Evolutionary conservation across 2,329 filamentous ascomycete genomes (phyloP).

Genomic region (Trichophyton benhamiae): DNA sequence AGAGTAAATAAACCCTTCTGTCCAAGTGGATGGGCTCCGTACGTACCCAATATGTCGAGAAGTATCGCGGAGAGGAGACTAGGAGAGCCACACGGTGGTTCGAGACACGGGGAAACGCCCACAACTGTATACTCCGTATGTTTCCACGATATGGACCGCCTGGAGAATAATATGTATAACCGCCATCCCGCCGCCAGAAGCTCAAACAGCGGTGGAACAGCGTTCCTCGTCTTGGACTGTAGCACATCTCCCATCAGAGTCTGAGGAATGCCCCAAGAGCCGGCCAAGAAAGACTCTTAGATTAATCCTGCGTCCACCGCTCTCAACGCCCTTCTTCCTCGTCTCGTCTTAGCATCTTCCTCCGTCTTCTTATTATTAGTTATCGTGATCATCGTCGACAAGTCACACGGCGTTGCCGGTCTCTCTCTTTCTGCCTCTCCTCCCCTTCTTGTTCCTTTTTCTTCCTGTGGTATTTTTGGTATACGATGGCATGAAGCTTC

Average conservation of each 20-base stretch:
- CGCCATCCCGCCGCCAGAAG: too few species aligned
- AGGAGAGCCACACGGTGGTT: neutral
- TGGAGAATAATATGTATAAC: too few species aligned
- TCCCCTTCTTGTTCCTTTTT: too few species aligned
- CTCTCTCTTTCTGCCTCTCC: neutral
- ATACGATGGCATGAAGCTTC: neutral
- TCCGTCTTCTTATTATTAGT: neutral
- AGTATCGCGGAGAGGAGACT: neutral
- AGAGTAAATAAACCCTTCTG: neutral
- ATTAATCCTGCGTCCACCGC: neutral
- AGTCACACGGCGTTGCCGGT: neutral
- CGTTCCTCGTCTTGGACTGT: neutral
- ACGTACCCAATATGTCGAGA: too few species aligned
- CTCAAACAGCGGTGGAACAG: neutral
- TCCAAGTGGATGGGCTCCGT: neutral
- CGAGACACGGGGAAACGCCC: neutral
- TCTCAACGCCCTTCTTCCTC: neutral
- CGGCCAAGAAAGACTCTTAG: slow-evolving; percentile 1
- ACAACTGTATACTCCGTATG: too few species aligned
- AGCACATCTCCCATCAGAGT: neutral
- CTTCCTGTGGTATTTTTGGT: neutral
- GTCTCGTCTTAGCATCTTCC: neutral
- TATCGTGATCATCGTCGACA: neutral
- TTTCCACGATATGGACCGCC: too few species aligned
- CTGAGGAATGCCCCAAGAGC: neutral